Evolutionary conservation across 1,139 yeast genomes (phyloP).

Genomic region (Ogataea hybrid): DNA sequence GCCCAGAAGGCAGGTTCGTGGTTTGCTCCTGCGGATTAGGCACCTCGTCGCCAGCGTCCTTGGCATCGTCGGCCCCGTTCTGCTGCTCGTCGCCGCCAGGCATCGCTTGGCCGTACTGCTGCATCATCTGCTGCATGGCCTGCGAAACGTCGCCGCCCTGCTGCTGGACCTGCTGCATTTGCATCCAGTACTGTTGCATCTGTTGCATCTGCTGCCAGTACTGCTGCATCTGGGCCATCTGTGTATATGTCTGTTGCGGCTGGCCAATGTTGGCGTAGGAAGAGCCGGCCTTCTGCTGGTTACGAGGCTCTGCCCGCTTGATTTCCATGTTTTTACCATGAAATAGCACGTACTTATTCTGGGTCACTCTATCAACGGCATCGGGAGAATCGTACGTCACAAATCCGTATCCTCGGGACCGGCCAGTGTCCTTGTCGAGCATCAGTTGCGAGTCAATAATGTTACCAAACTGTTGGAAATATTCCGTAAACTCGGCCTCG

Average conservation of each 20-base stretch:
- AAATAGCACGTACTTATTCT: slow-evolving; percentile 74
- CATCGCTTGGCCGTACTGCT: slow-evolving; percentile 7
- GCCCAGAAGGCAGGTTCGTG: slow-evolving; percentile 33
- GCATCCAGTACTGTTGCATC: slow-evolving; percentile 36
- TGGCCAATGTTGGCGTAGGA: slow-evolving; percentile 29
- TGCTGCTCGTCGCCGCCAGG: slow-evolving; percentile 10
- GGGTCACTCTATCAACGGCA: slow-evolving; percentile 91
- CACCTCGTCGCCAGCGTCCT: slow-evolving; percentile 32
- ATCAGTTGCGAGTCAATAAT: slow-evolving; percentile 96
- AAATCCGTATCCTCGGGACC: slow-evolving; percentile 97
- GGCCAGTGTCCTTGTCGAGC: slow-evolving; percentile 97
- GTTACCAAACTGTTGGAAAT: slow-evolving; percentile 87
- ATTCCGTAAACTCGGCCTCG: slow-evolving; percentile 85
- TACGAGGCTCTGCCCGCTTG: slow-evolving; percentile 97
- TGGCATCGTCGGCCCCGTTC: slow-evolving; percentile 9
- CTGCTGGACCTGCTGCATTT: slow-evolving; percentile 36
- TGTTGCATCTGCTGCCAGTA: slow-evolving; percentile 67
- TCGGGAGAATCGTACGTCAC: slow-evolving; percentile 95
- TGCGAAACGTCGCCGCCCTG: slow-evolving; percentile 12
- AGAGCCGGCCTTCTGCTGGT: slow-evolving; percentile 46
- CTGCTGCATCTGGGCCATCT: slow-evolving; percentile 56
- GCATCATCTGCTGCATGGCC: slow-evolving; percentile 21
- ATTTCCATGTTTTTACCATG: slow-evolving; percentile 95
- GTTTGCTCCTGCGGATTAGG: slow-evolving; percentile 34
- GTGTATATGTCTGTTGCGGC: slow-evolving; percentile 19